phyloP scores from a whole-genome alignment of 768 basidiomycete species.

The Podaxis carcinomalis region DNA sequence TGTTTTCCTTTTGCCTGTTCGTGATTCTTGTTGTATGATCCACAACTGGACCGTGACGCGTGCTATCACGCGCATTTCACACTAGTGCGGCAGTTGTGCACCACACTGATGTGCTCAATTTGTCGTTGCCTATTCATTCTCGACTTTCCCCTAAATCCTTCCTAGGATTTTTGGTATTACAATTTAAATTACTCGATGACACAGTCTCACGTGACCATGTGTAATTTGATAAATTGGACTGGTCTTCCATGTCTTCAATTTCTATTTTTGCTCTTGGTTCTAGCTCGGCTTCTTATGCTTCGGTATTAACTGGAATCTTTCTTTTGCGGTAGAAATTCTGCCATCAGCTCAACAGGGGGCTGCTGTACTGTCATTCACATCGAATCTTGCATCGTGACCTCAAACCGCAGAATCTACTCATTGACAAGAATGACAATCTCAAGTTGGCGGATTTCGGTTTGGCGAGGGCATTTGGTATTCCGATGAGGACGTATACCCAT shows the following conservation, averaged over 20 bases:
- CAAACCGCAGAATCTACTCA: slow-evolving; percentile 94
- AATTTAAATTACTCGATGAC: slow-evolving; percentile 13
- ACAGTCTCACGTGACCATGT: slow-evolving; percentile 24
- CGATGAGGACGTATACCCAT: slow-evolving; percentile 98
- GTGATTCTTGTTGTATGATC: not conserved
- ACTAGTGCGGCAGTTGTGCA: not conserved
- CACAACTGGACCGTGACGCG: not conserved
- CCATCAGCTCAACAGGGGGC: slow-evolving; percentile 84
- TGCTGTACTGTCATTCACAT: slow-evolving; percentile 93
- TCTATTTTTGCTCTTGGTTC: not conserved
- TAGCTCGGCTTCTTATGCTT: not conserved
- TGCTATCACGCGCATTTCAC: not conserved
- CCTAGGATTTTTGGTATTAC: too few relatives aligned
- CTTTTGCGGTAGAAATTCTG: slow-evolving; percentile 78
- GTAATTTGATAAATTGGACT: slow-evolving; percentile 18
- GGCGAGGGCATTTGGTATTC: slow-evolving; percentile 96
- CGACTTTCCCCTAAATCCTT: too few relatives aligned
- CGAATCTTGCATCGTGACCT: slow-evolving; percentile 96
- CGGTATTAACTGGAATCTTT: slow-evolving; percentile 1
- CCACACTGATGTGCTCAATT: not conserved
- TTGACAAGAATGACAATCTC: slow-evolving; percentile 84
- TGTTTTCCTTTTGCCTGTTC: not conserved
- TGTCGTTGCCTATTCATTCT: not conserved
- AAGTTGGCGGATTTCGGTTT: slow-evolving; percentile 97
- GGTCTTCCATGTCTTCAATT: not conserved